Base-by-base conservation (phyloP, 164 flowering plant genomes). In the Platanus orientalis region DNA sequence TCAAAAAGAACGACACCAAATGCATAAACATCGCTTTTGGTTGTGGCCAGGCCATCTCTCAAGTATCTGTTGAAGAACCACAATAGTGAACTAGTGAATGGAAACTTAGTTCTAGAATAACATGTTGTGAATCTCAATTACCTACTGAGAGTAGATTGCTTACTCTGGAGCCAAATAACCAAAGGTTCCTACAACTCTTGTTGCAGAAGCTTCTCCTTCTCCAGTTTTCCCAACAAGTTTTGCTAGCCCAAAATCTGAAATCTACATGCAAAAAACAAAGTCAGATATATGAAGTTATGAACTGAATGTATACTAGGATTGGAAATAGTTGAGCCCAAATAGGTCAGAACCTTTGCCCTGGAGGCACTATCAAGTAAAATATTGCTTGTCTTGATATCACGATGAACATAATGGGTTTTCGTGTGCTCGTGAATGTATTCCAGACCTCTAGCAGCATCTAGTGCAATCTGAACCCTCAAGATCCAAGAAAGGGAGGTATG, bases 101-200 rank as follows among this genome's bases (percentile, higher is more conserved):
- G 64, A 58, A 65, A 39, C 23, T 2, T 24, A 45, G 14, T 55
- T 21, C 32, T 40, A 24, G 25, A 61, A 36, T 36, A 24, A 29
- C 7, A 57, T 26, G 34, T 17, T 32, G 39, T 29, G 36, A 40
- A 57, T 6, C 53, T 36, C 23, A 63, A 25, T 48, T 45, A n/a
- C 58, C 26, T 42, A 42, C 19, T 34, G 39, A 54, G 20, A 49
- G 60, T 48, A 71, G 24, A 26, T 51, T 47, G 67, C 96, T 78
- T 79, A 93, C 98, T 93, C 98, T 52, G 98, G 98, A 68, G 98
- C 96, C 71, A 93, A 68, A 71, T 93, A 93, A 64, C 97, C 98
- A 80, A 72, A 93, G 54, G 97, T 93, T 66, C 98, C 98, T 27
- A 93, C 98, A 73, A 90, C 92, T 78, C 77, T 87, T 25, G 97